Conservation (phyloP, 116 monocot genomes). For the Phalaenopsis hybrid region DNA sequence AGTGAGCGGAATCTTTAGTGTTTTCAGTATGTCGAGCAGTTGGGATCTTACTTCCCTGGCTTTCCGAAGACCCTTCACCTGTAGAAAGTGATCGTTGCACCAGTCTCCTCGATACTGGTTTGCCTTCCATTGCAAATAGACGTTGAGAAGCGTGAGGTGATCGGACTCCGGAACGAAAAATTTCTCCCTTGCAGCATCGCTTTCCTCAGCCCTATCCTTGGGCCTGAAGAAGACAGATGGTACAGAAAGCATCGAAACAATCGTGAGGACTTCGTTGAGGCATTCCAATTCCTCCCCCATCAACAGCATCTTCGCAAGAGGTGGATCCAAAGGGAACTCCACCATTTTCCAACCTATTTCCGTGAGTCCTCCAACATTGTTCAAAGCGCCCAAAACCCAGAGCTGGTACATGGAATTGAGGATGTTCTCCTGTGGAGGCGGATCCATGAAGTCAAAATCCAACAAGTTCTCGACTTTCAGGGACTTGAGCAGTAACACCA, state of each 20-base stretch:
- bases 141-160: conserved; percentile 82
- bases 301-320: conserved; percentile 83
- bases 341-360: conserved; percentile 96
- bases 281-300: conserved; percentile 71
- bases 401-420: conserved; percentile 94
- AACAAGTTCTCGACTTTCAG: conserved; percentile 73
- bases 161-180: conserved; percentile 95
- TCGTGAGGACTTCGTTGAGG: conserved; percentile 71
- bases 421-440: conserved; percentile 87
- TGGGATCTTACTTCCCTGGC: conserved; percentile 92
- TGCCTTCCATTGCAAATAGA: conserved; percentile 83
- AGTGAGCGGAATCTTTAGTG: conserved; percentile 62
- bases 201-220: conserved; percentile 84
- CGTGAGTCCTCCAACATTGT: conserved; percentile 76
- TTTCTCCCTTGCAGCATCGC: conserved; percentile 93
- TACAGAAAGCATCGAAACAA: conserved; percentile 95
- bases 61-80: conserved; percentile 83
- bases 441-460: conserved; percentile 96
- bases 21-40: conserved; percentile 80
- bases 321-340: conserved; percentile 89
- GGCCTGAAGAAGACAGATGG: conserved; percentile 91
- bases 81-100: conserved; percentile 90
- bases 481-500: conserved; percentile 73
- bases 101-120: conserved; percentile 81
- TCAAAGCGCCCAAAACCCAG: conserved; percentile 85